Evolutionary conservation across 2,329 filamentous ascomycete genomes (phyloP).

Genomic region (Epichloe uncinata): DNA sequence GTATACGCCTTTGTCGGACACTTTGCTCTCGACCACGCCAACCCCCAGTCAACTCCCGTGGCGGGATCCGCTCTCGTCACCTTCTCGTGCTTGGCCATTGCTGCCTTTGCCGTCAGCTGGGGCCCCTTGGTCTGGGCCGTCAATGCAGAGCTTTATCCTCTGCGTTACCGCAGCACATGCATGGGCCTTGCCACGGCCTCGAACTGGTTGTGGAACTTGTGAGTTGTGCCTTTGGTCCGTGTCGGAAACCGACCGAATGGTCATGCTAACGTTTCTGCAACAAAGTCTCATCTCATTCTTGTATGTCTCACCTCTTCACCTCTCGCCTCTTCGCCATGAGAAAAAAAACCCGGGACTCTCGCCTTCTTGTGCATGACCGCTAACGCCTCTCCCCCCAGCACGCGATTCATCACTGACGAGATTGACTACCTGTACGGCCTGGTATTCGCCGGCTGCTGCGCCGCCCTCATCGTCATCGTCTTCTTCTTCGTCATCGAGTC

Average conservation of each 20-base stretch:
- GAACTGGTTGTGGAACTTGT: constrained; percentile 56
- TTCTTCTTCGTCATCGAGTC: constrained; percentile 68
- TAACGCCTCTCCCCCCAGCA: constrained; percentile 24
- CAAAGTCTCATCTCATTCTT: constrained; percentile 32
- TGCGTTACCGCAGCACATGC: constrained; percentile 38
- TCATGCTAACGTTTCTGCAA: background rate
- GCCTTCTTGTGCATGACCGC: background rate
- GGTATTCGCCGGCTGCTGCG: constrained; percentile 56
- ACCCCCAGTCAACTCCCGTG: constrained; percentile 31
- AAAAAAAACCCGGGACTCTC: too few species aligned
- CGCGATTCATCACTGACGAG: constrained; percentile 56
- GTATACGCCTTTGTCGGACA: constrained; percentile 37
- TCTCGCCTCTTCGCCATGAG: background rate
- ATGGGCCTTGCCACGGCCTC: constrained; percentile 43
- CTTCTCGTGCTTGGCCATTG: constrained; percentile 57
- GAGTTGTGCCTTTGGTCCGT: constrained; percentile 7
- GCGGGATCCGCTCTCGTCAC: constrained; percentile 50
- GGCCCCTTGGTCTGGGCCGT: constrained; percentile 56
- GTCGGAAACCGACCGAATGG: background rate
- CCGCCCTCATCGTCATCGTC: constrained; percentile 48
- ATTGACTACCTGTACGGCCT: constrained; percentile 61
- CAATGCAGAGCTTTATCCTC: constrained; percentile 51
- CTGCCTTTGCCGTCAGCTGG: constrained; percentile 55
- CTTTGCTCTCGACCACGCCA: constrained; percentile 26
- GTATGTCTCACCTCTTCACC: constrained; percentile 15